Conservation (phyloP, 495 filamentous ascomycete genomes). For the Cercophora samala region DNA sequence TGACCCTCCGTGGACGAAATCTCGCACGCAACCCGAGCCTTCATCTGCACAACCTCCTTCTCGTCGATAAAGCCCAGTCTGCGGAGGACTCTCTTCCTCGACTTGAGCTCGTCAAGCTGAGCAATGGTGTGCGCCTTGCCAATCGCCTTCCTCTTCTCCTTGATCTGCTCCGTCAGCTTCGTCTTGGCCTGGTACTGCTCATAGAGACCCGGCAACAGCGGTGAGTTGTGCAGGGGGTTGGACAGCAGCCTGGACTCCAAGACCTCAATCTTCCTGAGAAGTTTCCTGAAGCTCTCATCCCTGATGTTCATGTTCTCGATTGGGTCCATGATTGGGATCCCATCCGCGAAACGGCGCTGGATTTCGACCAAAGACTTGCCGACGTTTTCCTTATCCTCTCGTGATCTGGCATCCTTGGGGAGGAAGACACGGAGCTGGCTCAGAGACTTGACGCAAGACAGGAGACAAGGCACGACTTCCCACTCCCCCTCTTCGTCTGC, state of each 20-base stretch:
- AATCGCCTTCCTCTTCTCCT: constrained; percentile 81
- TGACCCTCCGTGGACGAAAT: constrained; percentile 82
- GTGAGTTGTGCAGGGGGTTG: constrained; percentile 87
- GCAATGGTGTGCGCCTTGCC: constrained; percentile 75
- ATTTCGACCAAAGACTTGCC: constrained; percentile 68
- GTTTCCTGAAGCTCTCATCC: constrained; percentile 88
- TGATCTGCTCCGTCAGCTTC: constrained; percentile 71
- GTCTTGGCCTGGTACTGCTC: constrained; percentile 80
- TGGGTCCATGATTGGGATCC: constrained; percentile 81
- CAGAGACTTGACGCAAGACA: constrained; percentile 78
- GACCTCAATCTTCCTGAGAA: constrained; percentile 93
- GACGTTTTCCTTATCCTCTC: constrained; percentile 60
- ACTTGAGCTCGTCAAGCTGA: constrained; percentile 93
- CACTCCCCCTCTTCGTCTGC: constrained; percentile 48
- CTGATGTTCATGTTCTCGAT: constrained; percentile 92
- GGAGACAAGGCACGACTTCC: constrained; percentile 80
- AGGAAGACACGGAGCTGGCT: constrained; percentile 75
- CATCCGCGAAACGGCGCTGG: constrained; percentile 84
- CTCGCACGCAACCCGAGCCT: constrained; percentile 94
- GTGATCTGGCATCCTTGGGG: constrained; percentile 64
- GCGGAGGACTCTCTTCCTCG: constrained; percentile 90
- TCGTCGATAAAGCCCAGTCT: constrained; percentile 96
- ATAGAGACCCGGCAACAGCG: constrained; percentile 75
- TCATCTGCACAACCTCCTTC: constrained; percentile 86
- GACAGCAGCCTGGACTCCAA: constrained; percentile 85